phyloP scores from a whole-genome alignment of 208 protist genomes.

The Trypanosoma avium region DNA sequence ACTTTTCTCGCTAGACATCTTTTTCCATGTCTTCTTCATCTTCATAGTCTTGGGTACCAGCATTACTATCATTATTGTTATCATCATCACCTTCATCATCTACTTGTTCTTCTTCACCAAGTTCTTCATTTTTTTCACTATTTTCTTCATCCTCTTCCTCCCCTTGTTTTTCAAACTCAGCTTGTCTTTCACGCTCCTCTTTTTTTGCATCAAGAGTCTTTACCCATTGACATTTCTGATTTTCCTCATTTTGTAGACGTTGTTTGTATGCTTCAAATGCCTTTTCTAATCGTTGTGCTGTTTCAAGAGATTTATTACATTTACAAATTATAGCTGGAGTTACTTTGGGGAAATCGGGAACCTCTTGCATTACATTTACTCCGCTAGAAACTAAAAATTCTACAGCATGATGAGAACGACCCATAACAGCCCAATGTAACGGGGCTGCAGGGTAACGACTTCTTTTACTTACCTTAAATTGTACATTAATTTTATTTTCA shows the following conservation, averaged over 20 bases:
- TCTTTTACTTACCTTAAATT: conserved; percentile 63
- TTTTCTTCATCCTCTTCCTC: conserved; percentile 38
- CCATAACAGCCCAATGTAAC: conserved; percentile 82
- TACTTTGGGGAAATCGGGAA: conserved; percentile 21
- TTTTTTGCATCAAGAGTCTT: conserved; percentile 35
- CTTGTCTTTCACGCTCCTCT: conserved; percentile 28
- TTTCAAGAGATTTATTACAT: conserved; percentile 50
- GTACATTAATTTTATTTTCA: conserved; percentile 18
- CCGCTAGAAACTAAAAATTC: conserved; percentile 59
- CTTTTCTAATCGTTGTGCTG: conserved; percentile 33
- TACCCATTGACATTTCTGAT: conserved; percentile 22
- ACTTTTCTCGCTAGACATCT: background rate
- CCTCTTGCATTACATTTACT: conserved; percentile 33
- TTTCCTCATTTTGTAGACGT: conserved; percentile 38
- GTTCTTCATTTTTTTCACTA: conserved; percentile 20
- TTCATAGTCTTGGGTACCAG: conserved; percentile 18
- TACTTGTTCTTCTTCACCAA: conserved; percentile 4
- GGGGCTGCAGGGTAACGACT: conserved; percentile 53
- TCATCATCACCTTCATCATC: conserved; percentile 13
- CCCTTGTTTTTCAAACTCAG: conserved; percentile 34
- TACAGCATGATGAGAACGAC: conserved; percentile 51
- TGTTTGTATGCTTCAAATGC: conserved; percentile 29
- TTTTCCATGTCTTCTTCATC: conserved; percentile 22
- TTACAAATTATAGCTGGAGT: conserved; percentile 35
- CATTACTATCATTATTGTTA: conserved; percentile 19